Evolutionary conservation across 2,329 filamentous ascomycete genomes (phyloP).

Genomic region (Cercospora beticola): DNA sequence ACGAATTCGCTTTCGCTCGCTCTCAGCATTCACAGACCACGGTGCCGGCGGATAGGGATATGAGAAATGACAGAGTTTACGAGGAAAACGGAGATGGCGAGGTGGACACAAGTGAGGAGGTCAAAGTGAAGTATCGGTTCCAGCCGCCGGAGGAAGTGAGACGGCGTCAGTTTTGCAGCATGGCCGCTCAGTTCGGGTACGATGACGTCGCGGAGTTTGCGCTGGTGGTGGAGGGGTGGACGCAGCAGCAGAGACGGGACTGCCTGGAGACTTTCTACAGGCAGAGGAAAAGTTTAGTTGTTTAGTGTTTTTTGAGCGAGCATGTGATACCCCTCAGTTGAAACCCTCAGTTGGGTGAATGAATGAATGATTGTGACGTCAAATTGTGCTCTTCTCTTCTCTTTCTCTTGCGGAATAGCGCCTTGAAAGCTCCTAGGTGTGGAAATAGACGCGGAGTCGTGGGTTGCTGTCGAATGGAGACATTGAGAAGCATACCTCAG

Average conservation of each 20-base stretch:
- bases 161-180: slow-evolving; percentile 82
- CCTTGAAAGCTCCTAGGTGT: not conserved
- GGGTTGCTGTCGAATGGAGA: not conserved
- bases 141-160: slow-evolving; percentile 73
- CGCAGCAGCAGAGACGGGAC: slow-evolving; percentile 74
- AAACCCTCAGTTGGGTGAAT: not conserved
- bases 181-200: slow-evolving; percentile 79
- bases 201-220: slow-evolving; percentile 79
- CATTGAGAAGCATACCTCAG: not conserved
- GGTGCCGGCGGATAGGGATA: slow-evolving; percentile 8
- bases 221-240: slow-evolving; percentile 85
- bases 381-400: not conserved
- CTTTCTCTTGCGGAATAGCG: not conserved
- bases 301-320: not conserved
- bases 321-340: not conserved
- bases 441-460: not conserved
- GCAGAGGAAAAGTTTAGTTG: slow-evolving; percentile 42
- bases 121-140: slow-evolving; percentile 58
- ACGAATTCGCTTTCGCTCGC: slow-evolving; percentile 41
- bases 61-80: slow-evolving; percentile 2
- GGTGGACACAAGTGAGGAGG: slow-evolving; percentile 30
- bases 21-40: slow-evolving; percentile 50
- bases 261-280: slow-evolving; percentile 80
- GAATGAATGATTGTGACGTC: not conserved
- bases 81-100: slow-evolving; percentile 13